Percentiles rank a stretch among this genome's conserved stretches.
Evolutionary conservation across 192 early-diverging fungal species (phyloP).

Genomic region (Geranomyces michiganensis): DNA sequence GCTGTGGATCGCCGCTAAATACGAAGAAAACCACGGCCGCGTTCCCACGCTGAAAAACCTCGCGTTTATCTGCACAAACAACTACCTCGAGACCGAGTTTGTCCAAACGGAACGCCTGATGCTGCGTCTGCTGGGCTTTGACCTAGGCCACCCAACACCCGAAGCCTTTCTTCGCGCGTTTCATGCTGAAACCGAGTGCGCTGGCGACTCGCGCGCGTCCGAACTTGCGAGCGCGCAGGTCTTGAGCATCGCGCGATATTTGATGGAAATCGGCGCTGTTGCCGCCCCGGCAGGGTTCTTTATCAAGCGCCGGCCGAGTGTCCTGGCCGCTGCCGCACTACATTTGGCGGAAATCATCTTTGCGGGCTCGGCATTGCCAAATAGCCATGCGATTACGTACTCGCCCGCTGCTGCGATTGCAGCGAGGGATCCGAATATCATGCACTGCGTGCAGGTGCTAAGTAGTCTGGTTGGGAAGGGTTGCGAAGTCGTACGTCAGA

Average conservation of each 20-base stretch:
- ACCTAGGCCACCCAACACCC: constrained; percentile 47
- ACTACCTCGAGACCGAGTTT: constrained; percentile 47
- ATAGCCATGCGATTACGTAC: neutral
- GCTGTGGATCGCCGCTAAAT: constrained; percentile 63
- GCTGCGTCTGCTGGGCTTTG: constrained; percentile 50
- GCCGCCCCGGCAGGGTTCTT: constrained; percentile 39
- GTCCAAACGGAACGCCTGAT: constrained; percentile 52
- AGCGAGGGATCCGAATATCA: neutral
- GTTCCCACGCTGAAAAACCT: constrained; percentile 56
- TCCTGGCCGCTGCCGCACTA: constrained; percentile 47
- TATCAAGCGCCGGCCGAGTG: constrained; percentile 42
- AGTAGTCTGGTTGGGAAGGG: constrained; percentile 2
- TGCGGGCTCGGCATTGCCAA: neutral
- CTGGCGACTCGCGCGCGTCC: constrained; percentile 20
- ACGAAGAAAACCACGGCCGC: constrained; percentile 65
- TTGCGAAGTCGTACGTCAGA: constrained; percentile 4
- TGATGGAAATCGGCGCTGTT: constrained; percentile 54
- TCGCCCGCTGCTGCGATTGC: neutral
- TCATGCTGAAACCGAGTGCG: constrained; percentile 23
- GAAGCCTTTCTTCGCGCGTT: constrained; percentile 52
- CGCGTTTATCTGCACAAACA: constrained; percentile 43
- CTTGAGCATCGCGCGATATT: constrained; percentile 49
- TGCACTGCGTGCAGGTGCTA: neutral
- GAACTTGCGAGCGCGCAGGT: constrained; percentile 7
- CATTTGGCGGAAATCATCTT: constrained; percentile 31